Base-by-base conservation (phyloP, 148 eudicot species). In the Rhododendron simsii region DNA sequence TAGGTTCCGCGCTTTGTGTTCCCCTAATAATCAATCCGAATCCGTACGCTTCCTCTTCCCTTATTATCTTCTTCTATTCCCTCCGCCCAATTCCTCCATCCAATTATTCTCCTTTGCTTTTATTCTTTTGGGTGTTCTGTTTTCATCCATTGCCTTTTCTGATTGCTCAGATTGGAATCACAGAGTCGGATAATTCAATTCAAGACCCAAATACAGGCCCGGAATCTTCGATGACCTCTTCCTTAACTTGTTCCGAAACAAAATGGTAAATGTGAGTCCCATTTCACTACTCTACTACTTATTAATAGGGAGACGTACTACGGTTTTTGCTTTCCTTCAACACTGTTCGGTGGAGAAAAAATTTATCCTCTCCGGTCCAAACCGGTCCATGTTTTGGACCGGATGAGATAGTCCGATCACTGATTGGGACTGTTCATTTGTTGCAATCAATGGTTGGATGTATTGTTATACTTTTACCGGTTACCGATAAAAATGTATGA, bases 221-320 rank as follows among this genome's bases (percentile, higher is more conserved):
- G 88, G 89, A 30, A 23, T 86, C 15, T 77, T 92, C 14, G 94
- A 92, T 65, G 82, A 87, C 37, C 44, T 92, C n/a, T 89, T 92
- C 65, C 89, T 92, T 77, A 85, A 85, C 7, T 59, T 91, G 30
- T 92, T 92, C 82, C 90, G 94, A 63, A 87, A 81, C 84, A 90
- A 85, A 85, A 92, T 92, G 94, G 94, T 85, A 26, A 80, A 89
- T 91, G 94, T 90, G 75, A n/a, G 80, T 57, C 78, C 16, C 0
- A 23, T 83, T 37, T 75, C 45, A 45, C 4, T 13, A 35, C 14
- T 13, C 1, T 41, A 9, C 61, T 12, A 16, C 65, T 41, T 21
- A 59, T n/a, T 3, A 51, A 0, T 33, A 33, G 35, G 35, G 35
- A 33, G 35, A 33, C 35, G 35, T 14, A 51, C 57, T 51, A 13